Conservation (phyloP, 1,139 yeast species). For the Taphrina pruni region DNA sequence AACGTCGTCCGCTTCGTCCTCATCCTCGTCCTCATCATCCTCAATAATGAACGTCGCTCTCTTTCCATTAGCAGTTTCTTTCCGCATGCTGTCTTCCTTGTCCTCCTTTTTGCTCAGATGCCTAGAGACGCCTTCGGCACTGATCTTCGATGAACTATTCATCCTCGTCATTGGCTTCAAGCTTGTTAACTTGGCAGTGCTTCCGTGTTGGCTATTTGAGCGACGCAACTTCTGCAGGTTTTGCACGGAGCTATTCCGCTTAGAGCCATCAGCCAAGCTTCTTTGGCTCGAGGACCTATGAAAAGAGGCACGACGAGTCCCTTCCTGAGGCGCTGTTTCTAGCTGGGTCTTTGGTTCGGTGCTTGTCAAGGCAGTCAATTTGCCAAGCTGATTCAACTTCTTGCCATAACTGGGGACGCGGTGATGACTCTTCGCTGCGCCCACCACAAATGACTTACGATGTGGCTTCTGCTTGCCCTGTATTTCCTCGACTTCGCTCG, state of each 20-base stretch:
- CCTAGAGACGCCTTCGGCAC: background rate
- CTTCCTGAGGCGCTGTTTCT: constrained; percentile 2
- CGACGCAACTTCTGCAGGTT: constrained; percentile 19
- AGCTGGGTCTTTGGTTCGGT: background rate
- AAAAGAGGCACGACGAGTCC: constrained; percentile 8
- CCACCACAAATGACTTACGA: constrained; percentile 34
- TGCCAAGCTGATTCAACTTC: constrained; percentile 38
- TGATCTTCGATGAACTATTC: background rate
- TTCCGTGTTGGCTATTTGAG: constrained; percentile 30
- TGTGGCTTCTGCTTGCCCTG: constrained; percentile 23
- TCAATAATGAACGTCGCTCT: constrained; percentile 29
- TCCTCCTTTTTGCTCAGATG: background rate
- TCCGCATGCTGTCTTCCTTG: background rate
- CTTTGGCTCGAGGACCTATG: constrained; percentile 33
- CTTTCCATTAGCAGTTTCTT: background rate
- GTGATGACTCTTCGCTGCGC: constrained; percentile 23
- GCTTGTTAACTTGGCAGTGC: constrained; percentile 9
- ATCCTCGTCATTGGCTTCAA: constrained; percentile 17
- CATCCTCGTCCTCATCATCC: constrained; percentile 26
- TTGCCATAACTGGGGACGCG: constrained; percentile 40
- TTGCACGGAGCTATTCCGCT: constrained; percentile 19
- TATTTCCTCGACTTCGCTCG: constrained; percentile 27
- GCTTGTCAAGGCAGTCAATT: constrained; percentile 32
- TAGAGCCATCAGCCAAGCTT: constrained; percentile 12
- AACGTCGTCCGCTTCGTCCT: constrained; percentile 18